Percentiles rank a stretch among this genome's conserved stretches.
Evolutionary conservation across 371 early-diverging fungal species (phyloP).

Genomic region (Paraphysoderma sedebokerense): DNA sequence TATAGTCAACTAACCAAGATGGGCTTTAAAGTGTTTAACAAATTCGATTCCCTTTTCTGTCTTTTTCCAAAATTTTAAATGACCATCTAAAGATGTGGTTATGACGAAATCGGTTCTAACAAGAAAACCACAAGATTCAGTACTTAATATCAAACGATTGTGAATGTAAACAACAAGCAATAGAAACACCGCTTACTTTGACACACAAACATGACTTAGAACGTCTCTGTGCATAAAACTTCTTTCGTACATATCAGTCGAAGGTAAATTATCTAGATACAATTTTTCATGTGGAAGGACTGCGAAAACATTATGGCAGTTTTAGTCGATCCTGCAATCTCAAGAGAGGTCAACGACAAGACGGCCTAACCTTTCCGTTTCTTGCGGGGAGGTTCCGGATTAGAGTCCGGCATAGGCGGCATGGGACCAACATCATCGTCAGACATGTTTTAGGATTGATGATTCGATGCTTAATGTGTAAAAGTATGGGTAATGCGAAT

Average conservation of each 20-base stretch:
- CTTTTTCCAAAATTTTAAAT: slow-evolving; percentile 97
- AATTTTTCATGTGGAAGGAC: slow-evolving; percentile 44
- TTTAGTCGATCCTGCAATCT: slow-evolving; percentile 9
- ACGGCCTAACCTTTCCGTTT: slow-evolving; percentile 10
- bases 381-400: slow-evolving; percentile 7
- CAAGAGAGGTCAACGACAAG: background rate
- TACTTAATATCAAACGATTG: background rate
- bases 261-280: slow-evolving; percentile 57
- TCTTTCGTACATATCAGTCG: slow-evolving; percentile 73
- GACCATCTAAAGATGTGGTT: slow-evolving; percentile 87
- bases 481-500: too few relatives aligned
- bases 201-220: slow-evolving; percentile 53
- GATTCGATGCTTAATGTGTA: background rate
- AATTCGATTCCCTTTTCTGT: slow-evolving; percentile 83
- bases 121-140: background rate
- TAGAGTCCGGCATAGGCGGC: slow-evolving; percentile 12
- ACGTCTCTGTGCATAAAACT: slow-evolving; percentile 90
- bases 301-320: slow-evolving; percentile 23
- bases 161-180: background rate
- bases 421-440: slow-evolving; percentile 32
- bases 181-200: slow-evolving; percentile 25
- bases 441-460: background rate
- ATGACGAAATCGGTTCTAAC: slow-evolving; percentile 81
- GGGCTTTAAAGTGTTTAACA: slow-evolving; percentile 88
- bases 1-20: slow-evolving; percentile 30